Conservation (phyloP, 2,329 filamentous ascomycete species). For the Sclerotinia minor region DNA sequence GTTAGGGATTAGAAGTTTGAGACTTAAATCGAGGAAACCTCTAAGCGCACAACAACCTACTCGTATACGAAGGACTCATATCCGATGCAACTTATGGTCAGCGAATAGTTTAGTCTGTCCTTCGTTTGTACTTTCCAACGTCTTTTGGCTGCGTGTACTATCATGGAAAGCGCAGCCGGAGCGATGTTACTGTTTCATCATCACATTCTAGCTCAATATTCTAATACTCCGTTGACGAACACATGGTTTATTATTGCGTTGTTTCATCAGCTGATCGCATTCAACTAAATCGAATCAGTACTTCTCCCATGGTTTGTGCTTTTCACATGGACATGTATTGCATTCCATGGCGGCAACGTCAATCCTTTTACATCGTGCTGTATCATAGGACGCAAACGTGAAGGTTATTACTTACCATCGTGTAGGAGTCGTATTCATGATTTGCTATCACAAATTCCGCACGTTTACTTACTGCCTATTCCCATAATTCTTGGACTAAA, state of each 20-base stretch:
- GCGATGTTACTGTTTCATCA: background rate
- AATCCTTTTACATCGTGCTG: background rate
- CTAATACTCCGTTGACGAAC: background rate
- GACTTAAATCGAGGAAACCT: background rate
- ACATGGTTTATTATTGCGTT: background rate
- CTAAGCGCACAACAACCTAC: background rate
- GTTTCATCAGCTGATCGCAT: background rate
- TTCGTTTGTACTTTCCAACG: background rate
- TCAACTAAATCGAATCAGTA: background rate
- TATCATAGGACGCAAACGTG: no score
- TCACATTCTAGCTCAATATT: background rate
- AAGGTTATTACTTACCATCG: background rate
- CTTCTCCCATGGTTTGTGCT: background rate
- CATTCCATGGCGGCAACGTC: background rate
- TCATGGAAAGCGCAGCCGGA: background rate
- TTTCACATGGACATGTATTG: background rate
- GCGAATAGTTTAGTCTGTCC: background rate
- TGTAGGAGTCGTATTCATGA: background rate
- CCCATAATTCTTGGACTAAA: background rate
- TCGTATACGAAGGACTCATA: background rate
- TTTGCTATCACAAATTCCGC: background rate
- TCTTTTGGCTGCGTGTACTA: background rate
- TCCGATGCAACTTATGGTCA: background rate
- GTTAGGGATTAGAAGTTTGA: background rate
- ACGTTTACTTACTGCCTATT: background rate